Conservation (phyloP, 2,329 filamentous ascomycete genomes). For the Paradendryphiella salina region DNA sequence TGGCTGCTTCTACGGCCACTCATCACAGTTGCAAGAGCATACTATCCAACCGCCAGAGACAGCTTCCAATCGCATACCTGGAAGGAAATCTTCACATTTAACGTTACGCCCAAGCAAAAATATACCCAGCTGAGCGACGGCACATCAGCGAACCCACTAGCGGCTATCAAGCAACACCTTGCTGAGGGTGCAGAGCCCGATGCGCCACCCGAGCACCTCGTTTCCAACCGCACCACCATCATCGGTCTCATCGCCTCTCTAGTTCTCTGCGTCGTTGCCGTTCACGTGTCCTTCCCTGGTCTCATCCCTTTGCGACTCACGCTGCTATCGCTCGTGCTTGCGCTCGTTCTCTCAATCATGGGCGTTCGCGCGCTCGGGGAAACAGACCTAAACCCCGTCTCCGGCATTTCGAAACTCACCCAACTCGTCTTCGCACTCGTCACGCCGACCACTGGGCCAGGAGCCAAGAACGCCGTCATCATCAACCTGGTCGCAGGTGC, state of each 20-base stretch:
- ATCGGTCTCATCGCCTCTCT: constrained; percentile 79
- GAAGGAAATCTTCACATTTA: constrained; percentile 42
- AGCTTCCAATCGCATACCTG: constrained; percentile 41
- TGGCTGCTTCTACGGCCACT: constrained; percentile 72
- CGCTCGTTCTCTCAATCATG: constrained; percentile 68
- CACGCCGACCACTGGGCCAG: constrained; percentile 65
- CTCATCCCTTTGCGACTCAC: constrained; percentile 83
- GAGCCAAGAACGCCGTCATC: constrained; percentile 74
- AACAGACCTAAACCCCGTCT: constrained; percentile 95
- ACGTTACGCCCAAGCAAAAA: constrained; percentile 40
- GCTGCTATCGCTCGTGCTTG: constrained; percentile 77
- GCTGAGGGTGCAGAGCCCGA: constrained; percentile 62
- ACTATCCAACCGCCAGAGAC: constrained; percentile 41
- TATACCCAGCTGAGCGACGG: constrained; percentile 46
- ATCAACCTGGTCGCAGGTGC: constrained; percentile 95
- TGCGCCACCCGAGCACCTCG: constrained; percentile 79
- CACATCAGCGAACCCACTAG: constrained; percentile 25
- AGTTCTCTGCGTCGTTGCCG: constrained; percentile 75
- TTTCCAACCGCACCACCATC: constrained; percentile 70
- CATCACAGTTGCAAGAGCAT: constrained; percentile 52
- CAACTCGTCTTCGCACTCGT: constrained; percentile 93
- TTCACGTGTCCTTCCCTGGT: constrained; percentile 79
- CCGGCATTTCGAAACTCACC: constrained; percentile 93
- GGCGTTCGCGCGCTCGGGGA: constrained; percentile 69
- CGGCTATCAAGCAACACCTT: constrained; percentile 40